Percentiles rank a stretch among this genome's conserved stretches.
These are phyloP conservation scores for Sechiopsis laciniata DNA, from an alignment of 306 rosid species.

Conservation along the genomic window DNA sequence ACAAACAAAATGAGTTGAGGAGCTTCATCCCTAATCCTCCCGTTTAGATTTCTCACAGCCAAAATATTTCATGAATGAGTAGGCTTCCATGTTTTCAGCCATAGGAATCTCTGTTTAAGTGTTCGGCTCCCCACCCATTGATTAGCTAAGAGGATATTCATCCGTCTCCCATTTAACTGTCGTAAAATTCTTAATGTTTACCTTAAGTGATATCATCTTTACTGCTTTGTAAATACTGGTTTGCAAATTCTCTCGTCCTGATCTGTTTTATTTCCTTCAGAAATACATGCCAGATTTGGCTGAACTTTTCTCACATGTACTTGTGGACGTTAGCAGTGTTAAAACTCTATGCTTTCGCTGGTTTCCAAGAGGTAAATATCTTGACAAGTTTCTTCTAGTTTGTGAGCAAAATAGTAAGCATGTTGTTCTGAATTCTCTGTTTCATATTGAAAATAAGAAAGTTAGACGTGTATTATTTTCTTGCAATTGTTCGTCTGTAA, in stretches of 20 bases:
- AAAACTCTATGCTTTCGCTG: conserved; percentile 80
- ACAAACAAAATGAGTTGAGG: no score
- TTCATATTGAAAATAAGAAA: neutral
- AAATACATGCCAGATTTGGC: conserved; percentile 96
- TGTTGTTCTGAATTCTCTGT: neutral
- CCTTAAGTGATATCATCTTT: neutral
- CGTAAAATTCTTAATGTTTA: neutral
- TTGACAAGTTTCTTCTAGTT: neutral
- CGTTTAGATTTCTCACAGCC: no score
- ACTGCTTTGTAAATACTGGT: neutral
- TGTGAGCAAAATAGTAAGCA: conserved; percentile 5
- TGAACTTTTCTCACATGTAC: conserved; percentile 77
- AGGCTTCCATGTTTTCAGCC: no score
- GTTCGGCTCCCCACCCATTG: no score
- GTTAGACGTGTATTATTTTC: neutral
- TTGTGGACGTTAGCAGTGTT: conserved; percentile 93
- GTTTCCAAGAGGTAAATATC: conserved; percentile 72
- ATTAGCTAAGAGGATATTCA: neutral
- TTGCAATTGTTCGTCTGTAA: neutral
- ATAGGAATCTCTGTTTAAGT: no score
- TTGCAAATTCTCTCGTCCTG: neutral
- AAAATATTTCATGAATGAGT: no score
- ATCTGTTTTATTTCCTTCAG: conserved; percentile 36
- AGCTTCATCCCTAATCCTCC: no score
- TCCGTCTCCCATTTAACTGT: neutral